These are phyloP conservation scores for Rugonectria rugulosa DNA, from an alignment of 2,329 filamentous ascomycete species.

Conservation along the genomic window DNA sequence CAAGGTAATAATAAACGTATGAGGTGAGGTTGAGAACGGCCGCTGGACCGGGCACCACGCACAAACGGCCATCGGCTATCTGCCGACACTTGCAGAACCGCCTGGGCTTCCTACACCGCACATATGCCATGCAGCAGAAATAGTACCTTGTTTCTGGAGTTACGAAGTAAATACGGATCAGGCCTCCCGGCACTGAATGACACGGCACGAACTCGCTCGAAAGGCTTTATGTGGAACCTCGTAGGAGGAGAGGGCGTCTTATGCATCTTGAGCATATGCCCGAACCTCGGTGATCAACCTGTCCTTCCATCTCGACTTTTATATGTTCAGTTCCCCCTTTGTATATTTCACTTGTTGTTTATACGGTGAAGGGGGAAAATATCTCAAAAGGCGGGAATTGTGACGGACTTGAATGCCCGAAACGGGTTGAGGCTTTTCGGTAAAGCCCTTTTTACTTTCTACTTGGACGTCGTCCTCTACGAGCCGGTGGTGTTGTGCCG, in stretches of 20 bases:
- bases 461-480: not conserved
- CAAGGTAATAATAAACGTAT: conserved; percentile 23
- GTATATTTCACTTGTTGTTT: too few relatives aligned
- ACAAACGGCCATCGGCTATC: conserved; percentile 7
- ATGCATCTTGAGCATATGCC: not conserved
- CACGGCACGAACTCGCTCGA: conserved; percentile 15
- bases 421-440: not conserved
- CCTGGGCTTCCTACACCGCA: conserved; percentile 1
- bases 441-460: too few relatives aligned
- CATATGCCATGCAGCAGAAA: not conserved
- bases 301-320: not conserved
- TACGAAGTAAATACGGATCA: not conserved
- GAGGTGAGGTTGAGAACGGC: conserved; percentile 17
- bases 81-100: conserved; percentile 4
- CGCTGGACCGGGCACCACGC: conserved; percentile 9
- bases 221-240: conserved; percentile 14
- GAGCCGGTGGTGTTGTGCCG: conserved; percentile 39
- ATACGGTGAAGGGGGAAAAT: too few relatives aligned
- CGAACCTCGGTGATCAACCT: conserved; percentile 9
- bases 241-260: conserved; percentile 6
- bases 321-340: not conserved
- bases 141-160: too few relatives aligned
- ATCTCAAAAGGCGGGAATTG: not conserved
- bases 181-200: conserved; percentile 15
- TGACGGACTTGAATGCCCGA: conserved; percentile 19